Evolutionary conservation across 2,329 filamentous ascomycete species (phyloP).

Genomic region (Exophiala lecanii-corni): DNA sequence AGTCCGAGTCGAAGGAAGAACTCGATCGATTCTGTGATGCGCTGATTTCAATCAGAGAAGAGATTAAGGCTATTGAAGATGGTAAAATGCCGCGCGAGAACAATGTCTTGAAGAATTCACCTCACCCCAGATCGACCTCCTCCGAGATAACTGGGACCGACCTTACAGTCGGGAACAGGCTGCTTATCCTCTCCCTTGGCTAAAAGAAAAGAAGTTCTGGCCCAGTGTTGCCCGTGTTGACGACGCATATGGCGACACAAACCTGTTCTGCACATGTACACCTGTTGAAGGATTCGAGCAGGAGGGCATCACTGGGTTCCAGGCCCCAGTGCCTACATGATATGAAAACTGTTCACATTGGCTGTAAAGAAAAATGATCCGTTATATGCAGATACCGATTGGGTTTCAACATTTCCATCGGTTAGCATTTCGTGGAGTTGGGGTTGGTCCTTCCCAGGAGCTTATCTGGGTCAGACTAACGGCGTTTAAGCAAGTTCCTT

Average conservation of each 20-base stretch:
- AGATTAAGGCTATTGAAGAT: slow-evolving; percentile 79
- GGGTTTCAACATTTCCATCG: slow-evolving; percentile 18
- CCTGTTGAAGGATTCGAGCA: slow-evolving; percentile 60
- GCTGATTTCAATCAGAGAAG: slow-evolving; percentile 75
- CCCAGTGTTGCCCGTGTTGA: slow-evolving; percentile 80
- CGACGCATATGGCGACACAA: slow-evolving; percentile 85
- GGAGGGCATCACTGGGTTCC: slow-evolving; percentile 13
- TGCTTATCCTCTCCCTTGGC: slow-evolving; percentile 76
- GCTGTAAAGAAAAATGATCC: no score
- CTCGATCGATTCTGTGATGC: slow-evolving; percentile 91
- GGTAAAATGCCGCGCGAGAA: slow-evolving; percentile 68
- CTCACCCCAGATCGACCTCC: slow-evolving; percentile 80
- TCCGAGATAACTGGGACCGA: slow-evolving; percentile 74
- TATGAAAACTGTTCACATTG: no score
- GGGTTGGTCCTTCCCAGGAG: no score
- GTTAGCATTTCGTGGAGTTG: no score
- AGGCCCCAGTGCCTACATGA: slow-evolving; percentile 22
- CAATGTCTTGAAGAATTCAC: slow-evolving; percentile 85
- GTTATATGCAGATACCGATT: slow-evolving; percentile 7
- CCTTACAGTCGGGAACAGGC: slow-evolving; percentile 76
- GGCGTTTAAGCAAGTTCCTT: no score
- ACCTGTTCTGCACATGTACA: slow-evolving; percentile 91
- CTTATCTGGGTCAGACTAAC: no score
- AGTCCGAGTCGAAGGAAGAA: slow-evolving; percentile 87
- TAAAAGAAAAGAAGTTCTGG: slow-evolving; percentile 98